Base-by-base conservation (phyloP, 352 stramenopile genomes). In the Phytophthora rubi region DNA sequence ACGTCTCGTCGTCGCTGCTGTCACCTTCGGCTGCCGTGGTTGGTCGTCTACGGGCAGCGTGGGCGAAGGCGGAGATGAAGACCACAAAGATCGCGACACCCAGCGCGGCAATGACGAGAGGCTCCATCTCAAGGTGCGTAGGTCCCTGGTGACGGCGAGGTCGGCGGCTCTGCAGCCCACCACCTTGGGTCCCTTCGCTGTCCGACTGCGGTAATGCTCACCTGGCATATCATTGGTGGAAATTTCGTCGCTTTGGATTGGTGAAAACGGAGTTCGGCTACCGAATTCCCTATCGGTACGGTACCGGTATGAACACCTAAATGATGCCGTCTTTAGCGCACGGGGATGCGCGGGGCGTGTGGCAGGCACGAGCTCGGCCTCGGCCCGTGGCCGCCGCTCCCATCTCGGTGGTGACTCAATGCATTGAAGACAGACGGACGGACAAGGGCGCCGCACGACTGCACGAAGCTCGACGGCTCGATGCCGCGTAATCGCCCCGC, bases 1-100 rank as follows among this genome's bases (percentile, higher is more conserved):
- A 54, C 32, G 64, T 66, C 42, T 81, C 71, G 8, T 81, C 73
- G 48, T 75, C 63, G 61, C 59, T 68, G 52, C 66, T 74, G 63
- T 70, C 65, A 37, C 30, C 73, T 30, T 68, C 61, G 6, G 45
- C 21, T 21, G 33, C 39, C 9, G 30, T 57, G 21, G 26, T 15
- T 5, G 47, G 47, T 44, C 55, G 51, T 44, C 60, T 45, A 4
- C 53, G 54, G 15, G 54, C 42, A 9, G 42, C 26, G n/a, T 47
- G 30, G 2, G 71, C 32, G 45, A 72, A 32, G 37, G 64, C 62
- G 66, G 71, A 21, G 54, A 53, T 53, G 32, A 72, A 51, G 2
- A 47, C 26, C 23, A 6, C 49, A 10, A 56, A 42, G 12, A 69
- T 53, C 39, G 52, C 56, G 23, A 37, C 18, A 21, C 23, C 30